Evolutionary conservation across 1,139 yeast genomes (phyloP).

Genomic region (Yamadazyma kanchanaburiensis): DNA sequence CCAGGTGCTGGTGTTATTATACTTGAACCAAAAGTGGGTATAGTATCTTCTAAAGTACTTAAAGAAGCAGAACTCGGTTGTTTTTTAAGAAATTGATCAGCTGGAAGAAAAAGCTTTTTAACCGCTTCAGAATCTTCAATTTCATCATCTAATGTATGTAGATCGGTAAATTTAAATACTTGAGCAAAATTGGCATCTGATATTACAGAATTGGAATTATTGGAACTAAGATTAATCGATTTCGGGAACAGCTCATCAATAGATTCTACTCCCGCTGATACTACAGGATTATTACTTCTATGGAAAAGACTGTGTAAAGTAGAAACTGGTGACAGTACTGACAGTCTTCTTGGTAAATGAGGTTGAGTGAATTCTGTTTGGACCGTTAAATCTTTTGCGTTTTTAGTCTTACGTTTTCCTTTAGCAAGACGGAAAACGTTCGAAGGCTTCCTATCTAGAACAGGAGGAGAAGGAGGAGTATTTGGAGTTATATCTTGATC

Average conservation of each 20-base stretch:
- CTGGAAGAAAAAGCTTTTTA: conserved; percentile 35
- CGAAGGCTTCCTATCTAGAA: conserved; percentile 11
- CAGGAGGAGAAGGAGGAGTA: conserved; percentile 2
- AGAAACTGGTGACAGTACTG: conserved; percentile 33
- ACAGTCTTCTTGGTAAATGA: conserved; percentile 17
- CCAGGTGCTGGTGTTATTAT: background rate
- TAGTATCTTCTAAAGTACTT: background rate
- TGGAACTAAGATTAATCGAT: conserved; percentile 35
- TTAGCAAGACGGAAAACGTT: conserved; percentile 11
- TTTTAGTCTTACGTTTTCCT: conserved; percentile 14
- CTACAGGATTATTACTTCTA: conserved; percentile 15
- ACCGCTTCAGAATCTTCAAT: conserved; percentile 30
- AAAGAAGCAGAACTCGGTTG: background rate
- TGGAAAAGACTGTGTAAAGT: conserved; percentile 38
- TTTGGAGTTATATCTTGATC: conserved; percentile 8
- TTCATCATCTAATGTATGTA: conserved; percentile 30
- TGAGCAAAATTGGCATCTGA: conserved; percentile 33
- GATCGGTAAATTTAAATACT: conserved; percentile 38
- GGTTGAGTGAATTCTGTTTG: conserved; percentile 17
- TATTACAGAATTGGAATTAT: conserved; percentile 39
- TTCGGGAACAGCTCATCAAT: conserved; percentile 15
- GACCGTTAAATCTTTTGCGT: conserved; percentile 14
- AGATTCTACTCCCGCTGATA: conserved; percentile 12
- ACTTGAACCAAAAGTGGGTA: background rate
- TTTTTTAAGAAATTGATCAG: conserved; percentile 34